Conservation (phyloP, 805 yeast species). For the Kodamaea sagamina region DNA sequence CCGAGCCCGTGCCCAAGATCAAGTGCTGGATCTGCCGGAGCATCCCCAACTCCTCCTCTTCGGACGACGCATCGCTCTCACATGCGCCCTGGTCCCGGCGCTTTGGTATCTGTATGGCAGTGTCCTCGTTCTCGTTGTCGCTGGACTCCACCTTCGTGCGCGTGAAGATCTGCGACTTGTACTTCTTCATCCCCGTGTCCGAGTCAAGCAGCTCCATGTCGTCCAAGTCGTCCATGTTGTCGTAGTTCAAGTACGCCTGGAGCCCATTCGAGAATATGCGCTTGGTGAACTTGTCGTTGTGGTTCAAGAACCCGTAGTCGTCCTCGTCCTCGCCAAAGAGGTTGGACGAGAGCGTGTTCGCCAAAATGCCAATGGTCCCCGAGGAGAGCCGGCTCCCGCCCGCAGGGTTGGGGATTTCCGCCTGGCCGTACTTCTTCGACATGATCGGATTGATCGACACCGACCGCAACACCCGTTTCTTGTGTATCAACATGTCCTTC, state of each 20-base stretch:
- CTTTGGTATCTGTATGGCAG: slow-evolving; percentile 1
- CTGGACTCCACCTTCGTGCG: slow-evolving; percentile 12
- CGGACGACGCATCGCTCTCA: slow-evolving; percentile 15
- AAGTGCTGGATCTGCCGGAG: slow-evolving; percentile 38
- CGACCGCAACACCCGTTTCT: slow-evolving; percentile 43
- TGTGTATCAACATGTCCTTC: slow-evolving; percentile 45
- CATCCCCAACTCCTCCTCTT: slow-evolving; percentile 30
- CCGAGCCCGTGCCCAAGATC: slow-evolving; percentile 28
- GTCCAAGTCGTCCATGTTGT: slow-evolving; percentile 22
- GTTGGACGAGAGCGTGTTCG: slow-evolving; percentile 4
- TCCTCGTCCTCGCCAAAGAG: slow-evolving; percentile 23
- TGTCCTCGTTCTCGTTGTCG: slow-evolving; percentile 19
- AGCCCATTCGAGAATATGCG: slow-evolving; percentile 32
- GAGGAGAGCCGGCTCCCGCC: slow-evolving; percentile 8
- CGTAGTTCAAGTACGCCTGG: slow-evolving; percentile 25
- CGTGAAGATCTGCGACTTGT: slow-evolving; percentile 34
- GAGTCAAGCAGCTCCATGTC: slow-evolving; percentile 13
- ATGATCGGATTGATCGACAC: slow-evolving; percentile 33
- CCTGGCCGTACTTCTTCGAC: slow-evolving; percentile 16
- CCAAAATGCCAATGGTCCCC: slow-evolving; percentile 10
- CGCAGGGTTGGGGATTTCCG: slow-evolving; percentile 5
- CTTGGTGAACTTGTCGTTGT: slow-evolving; percentile 25
- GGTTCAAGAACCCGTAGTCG: slow-evolving; percentile 33
- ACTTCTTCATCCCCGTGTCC: slow-evolving; percentile 30
- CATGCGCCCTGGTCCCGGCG: slow-evolving; percentile 8